Percentiles rank a stretch among this genome's conserved stretches.
Evolutionary conservation across 352 stramenopile species (phyloP).

Genomic region (Phytophthora meadii): DNA sequence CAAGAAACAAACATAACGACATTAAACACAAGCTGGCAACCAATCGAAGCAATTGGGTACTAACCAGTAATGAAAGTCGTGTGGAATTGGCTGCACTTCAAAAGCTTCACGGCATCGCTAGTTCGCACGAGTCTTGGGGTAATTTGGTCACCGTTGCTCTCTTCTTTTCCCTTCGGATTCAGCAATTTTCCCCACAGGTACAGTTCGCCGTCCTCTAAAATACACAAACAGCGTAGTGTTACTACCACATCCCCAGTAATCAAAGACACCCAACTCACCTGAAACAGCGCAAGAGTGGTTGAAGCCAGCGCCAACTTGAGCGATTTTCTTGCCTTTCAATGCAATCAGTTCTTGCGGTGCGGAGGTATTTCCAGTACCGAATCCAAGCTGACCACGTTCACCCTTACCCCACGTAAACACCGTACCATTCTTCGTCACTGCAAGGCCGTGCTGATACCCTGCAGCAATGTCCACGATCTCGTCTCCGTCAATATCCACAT

Average conservation of each 20-base stretch:
- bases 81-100: constrained; percentile 87
- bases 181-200: constrained; percentile 89
- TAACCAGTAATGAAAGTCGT: constrained; percentile 82
- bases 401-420: constrained; percentile 88
- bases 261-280: constrained; percentile 12
- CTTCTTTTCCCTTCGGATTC: constrained; percentile 66
- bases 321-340: constrained; percentile 72
- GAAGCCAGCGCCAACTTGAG: constrained; percentile 79
- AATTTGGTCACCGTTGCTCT: constrained; percentile 75
- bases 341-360: constrained; percentile 80
- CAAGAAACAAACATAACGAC: constrained; percentile 1
- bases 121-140: constrained; percentile 75
- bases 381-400: constrained; percentile 83
- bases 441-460: constrained; percentile 83
- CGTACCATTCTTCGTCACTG: constrained; percentile 65
- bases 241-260: neutral
- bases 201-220: constrained; percentile 74
- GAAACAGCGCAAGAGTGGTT: constrained; percentile 81
- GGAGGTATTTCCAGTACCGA: constrained; percentile 78
- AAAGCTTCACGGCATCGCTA: constrained; percentile 66
- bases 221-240: constrained; percentile 7
- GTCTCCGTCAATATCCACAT: constrained; percentile 72
- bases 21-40: constrained; percentile 13
- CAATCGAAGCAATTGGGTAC: constrained; percentile 12
- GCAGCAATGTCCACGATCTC: constrained; percentile 74